Evolutionary conservation across 495 filamentous ascomycete genomes (phyloP), one percentile per base, ranked within the genome.

Genomic region (Penicillium cinerascens): DNA sequence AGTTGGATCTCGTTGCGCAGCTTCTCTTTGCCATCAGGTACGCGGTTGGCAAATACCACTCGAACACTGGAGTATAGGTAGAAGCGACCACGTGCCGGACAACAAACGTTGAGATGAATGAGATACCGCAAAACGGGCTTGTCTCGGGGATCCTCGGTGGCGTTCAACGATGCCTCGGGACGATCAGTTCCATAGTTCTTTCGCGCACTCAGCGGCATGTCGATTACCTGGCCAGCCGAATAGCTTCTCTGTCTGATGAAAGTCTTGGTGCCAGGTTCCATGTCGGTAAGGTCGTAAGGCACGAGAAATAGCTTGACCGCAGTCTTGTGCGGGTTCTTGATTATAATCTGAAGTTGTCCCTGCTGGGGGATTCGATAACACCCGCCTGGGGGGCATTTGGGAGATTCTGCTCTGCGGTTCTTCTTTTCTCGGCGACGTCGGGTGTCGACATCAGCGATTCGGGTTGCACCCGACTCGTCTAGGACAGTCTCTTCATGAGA

Each of bases 11-110:
- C 93, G 63, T 95, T 97, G 7, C 87, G 83, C 37, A 99, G 77
- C 50, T 84, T 89, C 72, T 97, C 93, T 64, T 97, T 97, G 23
- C 91, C 93, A 63, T 99, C 93, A 0, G 95, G 93, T 3, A 97
- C 95, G 23, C 93, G 84, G 66, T 99, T 99, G 47, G 93, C 93
- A 68, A 99, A 99, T 2, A 99, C 93, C 41, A 99, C 90, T 26
- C 93, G 83, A 51, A 97, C 88, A 51, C 80, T 88, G 61, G 92
- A 95, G 74, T 97, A 90, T 2, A 99, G 74, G 57, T 88, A 99
- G 68, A 85, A 95, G 44, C 92, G 85, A 29, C 91, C 91, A 45
- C 82, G 85, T 2, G 84, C 84, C 8, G 92, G 85, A 65, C 87
- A 90, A 66, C 92, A 97, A 38, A 99, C 93, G 59, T 97, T 91